Percentiles rank a stretch among this genome's conserved stretches.
These are phyloP conservation scores for Fusarium tricinctum DNA, from an alignment of 2,329 filamentous ascomycete genomes.

Conservation along the genomic window DNA sequence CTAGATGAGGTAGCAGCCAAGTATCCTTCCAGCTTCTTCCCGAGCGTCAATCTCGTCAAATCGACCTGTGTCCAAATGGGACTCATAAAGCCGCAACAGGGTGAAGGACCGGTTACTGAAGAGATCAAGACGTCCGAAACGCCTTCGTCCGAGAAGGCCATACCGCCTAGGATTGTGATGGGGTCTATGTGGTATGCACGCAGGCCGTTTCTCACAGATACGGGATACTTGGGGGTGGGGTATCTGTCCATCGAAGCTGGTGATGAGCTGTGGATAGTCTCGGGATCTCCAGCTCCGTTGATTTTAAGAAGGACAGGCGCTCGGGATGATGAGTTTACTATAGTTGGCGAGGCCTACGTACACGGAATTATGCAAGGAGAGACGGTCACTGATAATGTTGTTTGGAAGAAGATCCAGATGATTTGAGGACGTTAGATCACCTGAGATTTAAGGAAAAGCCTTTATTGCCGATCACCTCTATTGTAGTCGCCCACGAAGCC, in stretches of 20 bases:
- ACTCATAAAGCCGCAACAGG: not conserved
- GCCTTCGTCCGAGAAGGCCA: not conserved
- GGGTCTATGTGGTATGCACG: accelerated
- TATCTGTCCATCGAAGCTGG: not conserved
- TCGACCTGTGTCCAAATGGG: accelerated
- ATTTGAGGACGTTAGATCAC: not conserved
- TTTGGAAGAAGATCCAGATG: not conserved
- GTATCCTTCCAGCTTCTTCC: conserved; percentile 5
- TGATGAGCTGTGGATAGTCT: conserved; percentile 11
- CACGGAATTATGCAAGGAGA: conserved; percentile 17
- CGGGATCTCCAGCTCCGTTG: not conserved
- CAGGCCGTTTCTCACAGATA: not conserved
- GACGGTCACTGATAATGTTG: not conserved
- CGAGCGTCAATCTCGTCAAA: not conserved
- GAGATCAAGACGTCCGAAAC: not conserved
- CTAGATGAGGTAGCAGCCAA: not conserved
- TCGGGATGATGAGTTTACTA: accelerated
- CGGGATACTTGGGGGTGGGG: conserved; percentile 3
- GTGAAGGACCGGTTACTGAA: not conserved
- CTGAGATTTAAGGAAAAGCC: no score
- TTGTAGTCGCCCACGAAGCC: no score
- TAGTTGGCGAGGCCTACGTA: not conserved
- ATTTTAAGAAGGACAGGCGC: not conserved
- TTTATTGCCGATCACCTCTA: no score
- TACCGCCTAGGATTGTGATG: not conserved